These are phyloP conservation scores for Cupressus sempervirens DNA, from an alignment of 75 land plant genomes.

Conservation along the genomic window DNA sequence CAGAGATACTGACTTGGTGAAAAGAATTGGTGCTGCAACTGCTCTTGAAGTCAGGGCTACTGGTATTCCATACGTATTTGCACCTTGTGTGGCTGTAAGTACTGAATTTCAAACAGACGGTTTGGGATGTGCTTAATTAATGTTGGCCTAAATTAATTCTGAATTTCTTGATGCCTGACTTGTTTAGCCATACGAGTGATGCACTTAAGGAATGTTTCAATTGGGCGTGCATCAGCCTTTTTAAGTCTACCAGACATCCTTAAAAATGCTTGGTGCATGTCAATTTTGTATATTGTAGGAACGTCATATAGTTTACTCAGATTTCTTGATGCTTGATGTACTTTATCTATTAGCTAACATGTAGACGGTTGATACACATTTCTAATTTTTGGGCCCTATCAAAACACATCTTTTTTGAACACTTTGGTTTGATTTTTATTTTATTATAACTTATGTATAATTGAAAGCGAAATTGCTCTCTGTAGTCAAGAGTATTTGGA, in stretches of 20 bases:
- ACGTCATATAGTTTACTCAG: not conserved
- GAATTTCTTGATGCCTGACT: not conserved
- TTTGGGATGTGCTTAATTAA: not conserved
- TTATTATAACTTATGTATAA: not conserved
- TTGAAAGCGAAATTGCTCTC: not conserved
- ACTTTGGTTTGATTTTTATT: not conserved
- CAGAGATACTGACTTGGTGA: slow-evolving; percentile 54
- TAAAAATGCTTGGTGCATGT: not conserved
- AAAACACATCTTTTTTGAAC: not conserved
- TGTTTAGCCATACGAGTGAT: not conserved
- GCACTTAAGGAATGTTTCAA: not conserved
- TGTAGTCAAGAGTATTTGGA: not conserved
- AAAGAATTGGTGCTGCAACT: slow-evolving; percentile 59
- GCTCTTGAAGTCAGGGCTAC: slow-evolving; percentile 69
- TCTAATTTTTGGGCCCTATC: not conserved
- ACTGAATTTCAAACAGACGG: not conserved
- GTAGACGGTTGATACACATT: not conserved
- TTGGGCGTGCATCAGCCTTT: not conserved
- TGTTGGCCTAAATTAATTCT: not conserved
- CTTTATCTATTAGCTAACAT: not conserved
- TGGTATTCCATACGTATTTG: slow-evolving; percentile 59
- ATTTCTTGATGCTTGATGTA: not conserved
- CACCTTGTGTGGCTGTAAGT: slow-evolving; percentile 60
- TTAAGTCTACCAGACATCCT: not conserved
- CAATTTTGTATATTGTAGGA: not conserved